Base-by-base conservation (phyloP, 2,329 filamentous ascomycete genomes). In the Arthrobotrys sinensis region DNA sequence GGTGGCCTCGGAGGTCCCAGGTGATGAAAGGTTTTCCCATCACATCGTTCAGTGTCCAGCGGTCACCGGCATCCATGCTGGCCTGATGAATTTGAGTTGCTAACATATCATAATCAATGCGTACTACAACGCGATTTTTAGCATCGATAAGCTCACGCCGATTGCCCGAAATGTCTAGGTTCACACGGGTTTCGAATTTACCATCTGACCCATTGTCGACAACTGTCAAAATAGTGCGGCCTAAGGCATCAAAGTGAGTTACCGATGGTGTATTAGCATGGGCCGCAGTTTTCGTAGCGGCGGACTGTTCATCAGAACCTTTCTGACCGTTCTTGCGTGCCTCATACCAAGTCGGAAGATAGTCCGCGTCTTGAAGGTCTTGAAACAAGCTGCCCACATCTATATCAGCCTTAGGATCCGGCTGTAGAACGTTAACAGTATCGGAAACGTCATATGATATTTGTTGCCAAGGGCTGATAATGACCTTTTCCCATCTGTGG, bases 321-420 rank as follows among this genome's bases (percentile, higher is more conserved):
- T 36, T 78, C 55, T 36, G 67, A 57, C 67, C 70, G 36, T 48
- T 52, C 14, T 12, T 28, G 11, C 40, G 40, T 10, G 45, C 45
- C 8, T 38, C 72, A n/a, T 81, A 67, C 81, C 81, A 82, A 0
- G 80, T 79, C 7, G 80, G 81, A 43, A 69, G 60, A 40, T 80
- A 80, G 1, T 60, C 60, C 11, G 24, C 21, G 43, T 19, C n/a
- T 50, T 32, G 24, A 5, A 80, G 21, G 4, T 3, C 14, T 10
- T 45, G 8, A 24, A 79, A 76, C 40, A 36, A 68, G 5, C 7
- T 1, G 1, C 68, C 62, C 12, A 79, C 36, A 52, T 80, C 62
- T 4, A 24, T 11, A 19, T 80, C 76, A 3, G 16, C 3, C 14
- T 43, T 48, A 1, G 75, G 73, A 14, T 80, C 63, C 3, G 32